A percentile compares a stretch with the other conserved stretches of the same genome.
Conservation (phyloP, 2,329 filamentous ascomycete species). For the Talaromyces sp. region DNA sequence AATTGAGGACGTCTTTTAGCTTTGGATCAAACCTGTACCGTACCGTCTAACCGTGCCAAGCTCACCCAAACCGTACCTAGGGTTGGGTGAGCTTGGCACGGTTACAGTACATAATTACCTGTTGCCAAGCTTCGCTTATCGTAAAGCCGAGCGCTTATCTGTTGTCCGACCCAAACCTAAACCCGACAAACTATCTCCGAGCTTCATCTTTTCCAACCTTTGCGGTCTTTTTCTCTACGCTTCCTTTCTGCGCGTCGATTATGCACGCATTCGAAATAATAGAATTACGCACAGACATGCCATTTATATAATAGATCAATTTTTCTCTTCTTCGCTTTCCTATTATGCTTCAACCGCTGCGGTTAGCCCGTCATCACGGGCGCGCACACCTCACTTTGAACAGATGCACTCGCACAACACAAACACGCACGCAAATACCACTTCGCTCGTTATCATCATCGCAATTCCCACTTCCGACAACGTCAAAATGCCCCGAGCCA, state of each 20-base stretch:
- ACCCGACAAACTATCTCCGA: background rate
- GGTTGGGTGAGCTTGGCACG: too few relatives aligned
- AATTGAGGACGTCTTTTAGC: too few relatives aligned
- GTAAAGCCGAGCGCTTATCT: background rate
- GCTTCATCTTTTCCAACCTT: background rate
- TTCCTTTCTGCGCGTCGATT: background rate
- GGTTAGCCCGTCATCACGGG: background rate
- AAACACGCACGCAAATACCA: background rate
- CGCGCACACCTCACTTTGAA: background rate
- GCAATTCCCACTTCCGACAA: constrained; percentile 40
- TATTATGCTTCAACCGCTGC: background rate
- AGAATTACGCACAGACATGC: background rate
- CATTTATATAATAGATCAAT: background rate
- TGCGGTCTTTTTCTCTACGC: background rate
- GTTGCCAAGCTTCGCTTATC: background rate
- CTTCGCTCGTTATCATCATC: constrained; percentile 2
- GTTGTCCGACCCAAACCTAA: background rate
- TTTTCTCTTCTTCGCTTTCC: background rate
- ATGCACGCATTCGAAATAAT: background rate
- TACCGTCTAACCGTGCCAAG: too few relatives aligned
- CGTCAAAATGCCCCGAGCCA: constrained; percentile 63
- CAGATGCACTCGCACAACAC: background rate
- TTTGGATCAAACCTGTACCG: too few relatives aligned
- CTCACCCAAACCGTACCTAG: too few relatives aligned
- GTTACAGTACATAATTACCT: too few relatives aligned